Evolutionary conservation across 1,139 yeast genomes (phyloP), one percentile per base, ranked within the genome.

Genomic region (Pichia sp.): DNA sequence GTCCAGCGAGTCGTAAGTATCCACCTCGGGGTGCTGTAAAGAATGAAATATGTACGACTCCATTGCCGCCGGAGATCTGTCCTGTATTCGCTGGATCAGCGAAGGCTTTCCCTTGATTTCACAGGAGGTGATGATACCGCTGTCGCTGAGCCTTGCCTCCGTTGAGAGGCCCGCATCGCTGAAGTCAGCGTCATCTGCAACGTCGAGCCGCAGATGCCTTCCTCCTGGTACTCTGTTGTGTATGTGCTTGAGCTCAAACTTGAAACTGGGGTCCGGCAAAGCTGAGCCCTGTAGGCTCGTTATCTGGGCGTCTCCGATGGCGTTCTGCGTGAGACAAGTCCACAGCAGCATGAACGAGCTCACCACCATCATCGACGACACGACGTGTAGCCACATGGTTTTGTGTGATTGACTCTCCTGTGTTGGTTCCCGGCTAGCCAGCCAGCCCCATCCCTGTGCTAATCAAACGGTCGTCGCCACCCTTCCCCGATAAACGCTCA

Each of bases 21-120:
- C 64, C 13, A 63, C 66, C 2, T 79, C 75, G 25, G 80, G 76
- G 5, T 79, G 76, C 46, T 68, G 70, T 46, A 80, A 64, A 1
- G 89, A 85, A 63, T 78, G 85, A 23, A 76, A 74, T 50, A 87
- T 66, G 62, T 84, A 86, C 1, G 84, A 74, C 60, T 86, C 91
- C 49, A 87, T 71, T 59, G 76, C 79, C 41, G 77, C 81, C 0
- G 91, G 90, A 39, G 76, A 72, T 41, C 95, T 73, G 48, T 83
- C 76, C 22, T 68, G 69, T 55, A 87, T 65, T 54, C 95, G 69
- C 28, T 70, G 72, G 31, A 81, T 73, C 23, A 60, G 64, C 25
- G 47, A 22, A 19, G 36, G 28, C 45, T 47, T 41, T 7, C 53
- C 46, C 40, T 23, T 47, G 13, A 47, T 44, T 30, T 19, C 37